Percentiles rank a stretch among this genome's conserved stretches.
phyloP scores from a whole-genome alignment of 2,329 filamentous ascomycete species.

The Bretziella fagacearum region DNA sequence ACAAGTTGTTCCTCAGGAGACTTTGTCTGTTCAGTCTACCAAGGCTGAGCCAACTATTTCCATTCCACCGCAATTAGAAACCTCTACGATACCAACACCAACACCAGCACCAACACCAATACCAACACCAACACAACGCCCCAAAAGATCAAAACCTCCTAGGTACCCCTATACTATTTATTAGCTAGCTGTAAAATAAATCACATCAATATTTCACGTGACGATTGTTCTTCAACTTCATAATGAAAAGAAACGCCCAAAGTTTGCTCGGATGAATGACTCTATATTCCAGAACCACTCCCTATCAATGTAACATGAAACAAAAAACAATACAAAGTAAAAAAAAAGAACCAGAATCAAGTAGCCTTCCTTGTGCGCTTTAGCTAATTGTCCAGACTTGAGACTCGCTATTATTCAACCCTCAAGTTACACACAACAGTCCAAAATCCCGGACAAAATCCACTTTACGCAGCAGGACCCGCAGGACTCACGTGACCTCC shows the following conservation, averaged over 20 bases:
- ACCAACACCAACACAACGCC: neutral
- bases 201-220: no score
- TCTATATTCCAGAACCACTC: conserved; percentile 13
- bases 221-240: no score
- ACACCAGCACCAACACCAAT: neutral
- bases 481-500: neutral
- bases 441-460: no score
- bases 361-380: no score
- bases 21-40: no score
- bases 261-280: conserved; percentile 5
- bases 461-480: neutral
- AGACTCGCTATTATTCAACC: no score
- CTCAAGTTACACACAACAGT: no score
- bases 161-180: neutral
- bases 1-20: neutral
- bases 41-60: no score
- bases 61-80: no score
- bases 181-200: no score
- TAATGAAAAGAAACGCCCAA: neutral
- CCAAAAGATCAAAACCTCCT: neutral
- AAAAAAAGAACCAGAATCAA: conserved; percentile 8
- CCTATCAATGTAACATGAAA: conserved; percentile 7
- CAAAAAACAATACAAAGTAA: conserved; percentile 7
- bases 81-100: neutral
- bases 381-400: no score